A percentile compares a stretch with the other conserved stretches of the same genome.
Evolutionary conservation across 192 early-diverging fungal species (phyloP).

Genomic region (Podila clonocystis): DNA sequence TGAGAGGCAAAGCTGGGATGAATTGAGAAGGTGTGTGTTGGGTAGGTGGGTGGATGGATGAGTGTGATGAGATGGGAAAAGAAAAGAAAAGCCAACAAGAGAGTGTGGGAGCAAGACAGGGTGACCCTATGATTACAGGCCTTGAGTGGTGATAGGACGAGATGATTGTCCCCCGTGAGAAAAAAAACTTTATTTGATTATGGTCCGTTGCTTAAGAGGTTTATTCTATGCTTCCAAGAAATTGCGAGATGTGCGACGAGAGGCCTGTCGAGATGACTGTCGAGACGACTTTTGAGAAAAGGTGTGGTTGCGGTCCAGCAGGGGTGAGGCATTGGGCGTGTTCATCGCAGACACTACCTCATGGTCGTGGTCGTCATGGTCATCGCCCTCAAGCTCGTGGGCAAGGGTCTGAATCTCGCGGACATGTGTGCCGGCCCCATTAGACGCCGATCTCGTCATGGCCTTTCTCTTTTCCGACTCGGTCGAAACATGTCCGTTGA

Average conservation of each 20-base stretch:
- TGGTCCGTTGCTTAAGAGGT: no score
- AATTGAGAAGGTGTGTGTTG: neutral
- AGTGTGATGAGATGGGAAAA: neutral
- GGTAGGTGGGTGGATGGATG: neutral
- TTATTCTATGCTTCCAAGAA: slow-evolving; percentile 1
- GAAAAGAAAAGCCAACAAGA: neutral
- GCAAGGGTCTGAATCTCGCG: slow-evolving; percentile 15
- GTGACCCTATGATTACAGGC: neutral
- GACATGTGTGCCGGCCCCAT: slow-evolving; percentile 3
- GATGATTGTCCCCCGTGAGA: no score
- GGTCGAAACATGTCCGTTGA: slow-evolving; percentile 39
- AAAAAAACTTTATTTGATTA: no score
- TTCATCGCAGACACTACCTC: neutral
- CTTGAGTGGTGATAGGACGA: neutral
- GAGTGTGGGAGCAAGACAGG: neutral
- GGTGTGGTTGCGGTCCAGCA: slow-evolving; percentile 5
- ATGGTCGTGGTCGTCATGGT: slow-evolving; percentile 9
- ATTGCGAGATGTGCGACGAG: neutral
- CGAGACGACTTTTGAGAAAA: neutral
- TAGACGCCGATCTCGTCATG: slow-evolving; percentile 6
- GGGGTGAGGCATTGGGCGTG: slow-evolving; percentile 7
- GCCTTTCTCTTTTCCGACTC: neutral
- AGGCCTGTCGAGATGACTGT: neutral
- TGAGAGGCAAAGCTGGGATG: neutral
- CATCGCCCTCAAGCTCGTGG: slow-evolving; percentile 17